Evolutionary conservation across 208 protist species (phyloP), one percentile per base, ranked within the genome.

Genomic region (Trypanosomatidae sp.): DNA sequence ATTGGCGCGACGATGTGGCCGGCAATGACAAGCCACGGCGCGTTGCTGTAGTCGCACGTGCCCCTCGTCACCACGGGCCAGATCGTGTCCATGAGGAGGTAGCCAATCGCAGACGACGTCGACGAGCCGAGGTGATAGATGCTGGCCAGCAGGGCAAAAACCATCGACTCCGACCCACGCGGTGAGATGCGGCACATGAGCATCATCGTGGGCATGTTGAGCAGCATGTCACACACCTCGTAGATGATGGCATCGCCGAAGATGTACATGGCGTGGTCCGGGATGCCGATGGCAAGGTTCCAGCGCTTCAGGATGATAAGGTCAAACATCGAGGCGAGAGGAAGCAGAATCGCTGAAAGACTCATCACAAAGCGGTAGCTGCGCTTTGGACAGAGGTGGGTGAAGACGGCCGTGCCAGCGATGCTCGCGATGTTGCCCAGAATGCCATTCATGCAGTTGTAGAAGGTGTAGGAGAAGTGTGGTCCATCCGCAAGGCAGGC

Each of bases 101-200:
- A 81, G 5, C 84, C 88, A 44, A 91, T 77, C 1, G 79, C 74
- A 25, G 56, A 64, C 8, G 86, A 78, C 0, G 89, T 75, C 30
- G 78, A 80, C 22, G 41, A 41, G 22, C 90, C 92, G 64, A 95
- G 78, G 70, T 91, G 87, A 22, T 87, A 70, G 50, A 92, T 91
- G 10, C 90, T 90, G 4, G 83, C 91, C 10, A 97, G 75, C 13
- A 95, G 74, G 12, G 93, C 87, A 36, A 89, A 91, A 55, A 93
- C 84, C 75, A 92, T 95, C 30, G 79, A 74, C 77, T 97, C 92
- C 25, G 89, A 82, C 1, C 89, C 90, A n/a, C 85, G 83, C n/a
- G 93, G 91, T 62, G 90, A 93, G 15, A 97, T 76, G 46, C 89
- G 91, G 6, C 88, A 89, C 70, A 92, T 90, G 44, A 97, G 80